Conservation (phyloP, 768 basidiomycete species). For the Boletellus ananas region DNA sequence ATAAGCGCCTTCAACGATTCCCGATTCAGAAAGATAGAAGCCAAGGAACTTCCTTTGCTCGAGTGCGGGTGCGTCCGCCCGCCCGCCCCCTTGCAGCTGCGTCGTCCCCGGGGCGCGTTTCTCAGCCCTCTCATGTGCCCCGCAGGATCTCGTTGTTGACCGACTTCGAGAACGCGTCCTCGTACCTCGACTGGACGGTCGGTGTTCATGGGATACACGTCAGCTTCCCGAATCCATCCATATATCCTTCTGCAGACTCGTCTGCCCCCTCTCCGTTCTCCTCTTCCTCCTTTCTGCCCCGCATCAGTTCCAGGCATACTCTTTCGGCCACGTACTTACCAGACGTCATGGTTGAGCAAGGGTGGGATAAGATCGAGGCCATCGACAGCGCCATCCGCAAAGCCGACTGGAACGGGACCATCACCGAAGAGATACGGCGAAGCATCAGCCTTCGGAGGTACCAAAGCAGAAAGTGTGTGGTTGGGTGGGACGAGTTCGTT, state of each 20-base stretch:
- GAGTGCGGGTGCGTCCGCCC: constrained; percentile 74
- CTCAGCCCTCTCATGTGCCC: neutral
- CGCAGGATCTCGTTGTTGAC: constrained; percentile 87
- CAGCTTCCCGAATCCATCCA: constrained; percentile 75
- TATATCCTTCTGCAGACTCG: constrained; percentile 43
- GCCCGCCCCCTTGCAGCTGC: neutral
- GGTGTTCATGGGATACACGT: constrained; percentile 92
- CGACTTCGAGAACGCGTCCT: constrained; percentile 79
- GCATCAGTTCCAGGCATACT: constrained; percentile 49
- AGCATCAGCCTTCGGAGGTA: constrained; percentile 76
- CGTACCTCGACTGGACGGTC: constrained; percentile 91
- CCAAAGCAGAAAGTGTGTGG: constrained; percentile 67
- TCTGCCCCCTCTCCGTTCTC: constrained; percentile 70
- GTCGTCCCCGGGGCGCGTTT: neutral
- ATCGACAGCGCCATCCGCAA: constrained; percentile 90
- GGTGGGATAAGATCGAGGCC: constrained; percentile 89
- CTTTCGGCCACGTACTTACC: constrained; percentile 92
- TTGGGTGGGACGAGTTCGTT: constrained; percentile 73
- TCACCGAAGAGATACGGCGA: constrained; percentile 78
- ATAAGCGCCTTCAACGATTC: constrained; percentile 87
- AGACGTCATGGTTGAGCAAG: constrained; percentile 88
- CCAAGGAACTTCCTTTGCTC: constrained; percentile 70
- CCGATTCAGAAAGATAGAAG: constrained; percentile 78
- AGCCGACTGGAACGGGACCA: constrained; percentile 81
- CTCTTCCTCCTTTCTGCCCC: constrained; percentile 58